Percentiles rank a stretch among this genome's conserved stretches.
Conservation (phyloP, 2,329 filamentous ascomycete genomes). For the Cladobotryum protrusum region DNA sequence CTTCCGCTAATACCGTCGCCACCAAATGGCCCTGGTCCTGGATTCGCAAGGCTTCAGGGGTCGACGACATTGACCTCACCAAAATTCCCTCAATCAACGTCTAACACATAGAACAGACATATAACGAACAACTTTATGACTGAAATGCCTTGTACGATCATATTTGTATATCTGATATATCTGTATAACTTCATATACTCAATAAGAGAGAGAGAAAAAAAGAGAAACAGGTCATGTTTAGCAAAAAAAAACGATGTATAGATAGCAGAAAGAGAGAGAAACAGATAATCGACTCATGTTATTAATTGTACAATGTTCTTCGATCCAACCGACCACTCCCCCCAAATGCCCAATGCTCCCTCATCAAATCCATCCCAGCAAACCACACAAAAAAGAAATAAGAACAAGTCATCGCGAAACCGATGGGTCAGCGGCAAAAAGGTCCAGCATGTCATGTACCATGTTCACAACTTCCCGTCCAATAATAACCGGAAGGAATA, state of each 20-base stretch:
- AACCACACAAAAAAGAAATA: neutral
- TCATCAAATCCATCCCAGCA: neutral
- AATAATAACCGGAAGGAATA: neutral
- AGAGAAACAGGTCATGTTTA: neutral
- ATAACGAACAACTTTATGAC: too few species aligned
- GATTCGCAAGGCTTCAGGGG: too few species aligned
- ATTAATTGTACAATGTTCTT: neutral
- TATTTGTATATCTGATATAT: too few species aligned
- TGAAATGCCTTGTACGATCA: too few species aligned
- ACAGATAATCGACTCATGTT: neutral
- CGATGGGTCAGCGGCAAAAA: neutral
- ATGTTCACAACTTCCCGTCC: neutral
- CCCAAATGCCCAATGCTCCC: neutral
- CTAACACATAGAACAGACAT: too few species aligned
- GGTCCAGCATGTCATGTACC: neutral
- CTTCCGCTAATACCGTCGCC: too few species aligned
- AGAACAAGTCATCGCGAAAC: neutral
- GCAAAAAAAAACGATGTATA: neutral
- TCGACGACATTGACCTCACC: too few species aligned
- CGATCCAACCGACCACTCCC: neutral
- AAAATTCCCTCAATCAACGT: too few species aligned
- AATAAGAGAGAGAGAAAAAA: neutral
- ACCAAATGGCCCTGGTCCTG: too few species aligned
- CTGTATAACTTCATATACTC: too few species aligned
- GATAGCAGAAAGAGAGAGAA: neutral